Conservation (phyloP, 164 flowering plant species). For the Annona cherimola region DNA sequence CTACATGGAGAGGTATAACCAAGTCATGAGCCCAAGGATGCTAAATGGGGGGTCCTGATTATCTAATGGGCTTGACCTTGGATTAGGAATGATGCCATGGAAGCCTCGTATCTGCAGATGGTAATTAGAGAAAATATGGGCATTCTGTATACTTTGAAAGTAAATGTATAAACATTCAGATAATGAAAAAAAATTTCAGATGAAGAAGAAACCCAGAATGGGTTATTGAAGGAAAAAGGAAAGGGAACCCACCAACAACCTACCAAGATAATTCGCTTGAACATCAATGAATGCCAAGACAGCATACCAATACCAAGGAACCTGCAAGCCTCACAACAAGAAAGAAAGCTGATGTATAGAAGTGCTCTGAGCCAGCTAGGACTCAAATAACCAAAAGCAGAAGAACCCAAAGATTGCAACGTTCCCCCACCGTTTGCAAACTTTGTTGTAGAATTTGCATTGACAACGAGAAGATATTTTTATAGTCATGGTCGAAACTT, state of each 20-base stretch:
- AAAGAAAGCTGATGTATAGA: not conserved
- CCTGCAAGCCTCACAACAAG: constrained; percentile 32
- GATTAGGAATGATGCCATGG: not conserved
- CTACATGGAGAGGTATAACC: not conserved
- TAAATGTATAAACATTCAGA: too few species aligned
- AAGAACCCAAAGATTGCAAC: not conserved
- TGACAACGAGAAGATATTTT: too few species aligned
- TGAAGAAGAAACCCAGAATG: not conserved
- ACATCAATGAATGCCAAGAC: constrained; percentile 65
- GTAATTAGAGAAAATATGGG: too few species aligned
- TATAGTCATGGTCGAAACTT: not conserved
- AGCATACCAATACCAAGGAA: constrained; percentile 85
- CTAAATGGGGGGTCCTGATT: not conserved
- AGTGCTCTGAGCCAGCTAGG: not conserved
- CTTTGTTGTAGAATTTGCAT: too few species aligned
- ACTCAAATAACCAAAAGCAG: not conserved
- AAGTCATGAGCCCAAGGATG: not conserved
- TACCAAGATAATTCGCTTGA: constrained; percentile 75
- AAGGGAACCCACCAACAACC: constrained; percentile 12
- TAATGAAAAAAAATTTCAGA: not conserved
- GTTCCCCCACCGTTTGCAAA: not conserved
- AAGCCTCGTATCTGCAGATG: not conserved
- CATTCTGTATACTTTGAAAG: not conserved
- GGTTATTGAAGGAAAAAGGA: not conserved
- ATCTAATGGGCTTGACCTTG: not conserved